A percentile compares a stretch with the other conserved stretches of the same genome.
Conservation (phyloP, 805 yeast species). For the Kodamaea jinghongensis region DNA sequence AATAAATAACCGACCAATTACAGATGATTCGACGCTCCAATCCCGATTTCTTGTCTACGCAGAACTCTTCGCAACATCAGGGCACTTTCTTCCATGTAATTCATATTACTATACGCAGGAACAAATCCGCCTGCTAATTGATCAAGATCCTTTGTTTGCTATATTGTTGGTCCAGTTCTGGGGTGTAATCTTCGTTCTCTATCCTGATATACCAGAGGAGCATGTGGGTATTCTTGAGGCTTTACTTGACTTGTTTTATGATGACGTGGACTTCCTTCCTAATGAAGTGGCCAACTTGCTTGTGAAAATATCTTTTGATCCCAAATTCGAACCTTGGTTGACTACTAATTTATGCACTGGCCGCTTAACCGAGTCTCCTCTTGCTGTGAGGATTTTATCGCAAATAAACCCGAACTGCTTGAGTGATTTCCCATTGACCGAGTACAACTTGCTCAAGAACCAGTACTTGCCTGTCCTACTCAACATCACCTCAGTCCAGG, state of each 20-base stretch:
- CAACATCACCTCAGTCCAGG: conserved; percentile 19
- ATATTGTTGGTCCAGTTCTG: conserved; percentile 26
- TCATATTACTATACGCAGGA: conserved; percentile 12
- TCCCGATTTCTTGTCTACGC: conserved; percentile 21
- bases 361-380: background rate
- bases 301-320: conserved; percentile 4
- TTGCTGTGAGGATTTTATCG: conserved; percentile 15
- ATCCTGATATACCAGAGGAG: background rate
- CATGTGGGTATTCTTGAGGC: background rate
- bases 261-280: conserved; percentile 7
- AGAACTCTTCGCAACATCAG: conserved; percentile 14
- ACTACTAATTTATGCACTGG: background rate
- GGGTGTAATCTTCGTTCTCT: conserved; percentile 15
- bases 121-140: conserved; percentile 14
- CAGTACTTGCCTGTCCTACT: conserved; percentile 26
- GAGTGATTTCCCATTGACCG: conserved; percentile 12
- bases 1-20: background rate
- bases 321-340: conserved; percentile 3
- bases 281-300: conserved; percentile 20
- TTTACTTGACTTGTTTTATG: background rate
- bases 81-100: conserved; percentile 6
- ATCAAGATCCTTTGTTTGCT: conserved; percentile 27
- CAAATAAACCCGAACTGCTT: conserved; percentile 16
- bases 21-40: conserved; percentile 15
- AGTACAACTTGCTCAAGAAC: conserved; percentile 14